Conservation (phyloP, 2,329 filamentous ascomycete genomes). For the Neocatenulostroma microsporum region DNA sequence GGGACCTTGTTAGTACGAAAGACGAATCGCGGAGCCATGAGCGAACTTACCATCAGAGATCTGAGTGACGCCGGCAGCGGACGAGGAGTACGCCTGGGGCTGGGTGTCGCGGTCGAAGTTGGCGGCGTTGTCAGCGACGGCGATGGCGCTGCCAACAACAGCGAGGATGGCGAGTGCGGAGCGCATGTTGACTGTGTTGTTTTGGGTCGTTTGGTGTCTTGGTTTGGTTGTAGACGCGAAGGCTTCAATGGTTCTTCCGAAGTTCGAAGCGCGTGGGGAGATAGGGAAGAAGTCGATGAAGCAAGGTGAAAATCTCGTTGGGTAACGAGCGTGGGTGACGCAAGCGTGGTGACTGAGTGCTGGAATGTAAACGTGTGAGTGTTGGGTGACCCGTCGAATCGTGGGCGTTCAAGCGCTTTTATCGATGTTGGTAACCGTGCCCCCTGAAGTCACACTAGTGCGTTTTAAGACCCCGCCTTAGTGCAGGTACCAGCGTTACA, state of each 20-base stretch:
- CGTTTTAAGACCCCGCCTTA: too few relatives aligned
- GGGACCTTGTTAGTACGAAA: too few relatives aligned
- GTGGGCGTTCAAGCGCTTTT: too few relatives aligned
- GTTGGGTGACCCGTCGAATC: too few relatives aligned
- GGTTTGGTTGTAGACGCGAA: too few relatives aligned
- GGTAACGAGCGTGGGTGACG: conserved; percentile 3
- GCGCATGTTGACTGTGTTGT: conserved; percentile 15
- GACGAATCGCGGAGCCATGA: too few relatives aligned
- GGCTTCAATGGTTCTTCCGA: too few relatives aligned
- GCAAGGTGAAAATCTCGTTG: conserved; percentile 1
- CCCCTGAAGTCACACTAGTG: too few relatives aligned
- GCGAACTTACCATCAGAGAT: conserved; percentile 12
- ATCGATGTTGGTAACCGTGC: too few relatives aligned
- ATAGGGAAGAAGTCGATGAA: neutral
- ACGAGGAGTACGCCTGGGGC: neutral
- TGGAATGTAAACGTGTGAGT: too few relatives aligned
- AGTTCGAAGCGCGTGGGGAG: neutral
- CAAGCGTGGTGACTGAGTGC: conserved; percentile 1
- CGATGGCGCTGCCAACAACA: conserved; percentile 12
- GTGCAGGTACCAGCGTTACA: too few relatives aligned
- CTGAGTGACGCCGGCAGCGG: conserved; percentile 14
- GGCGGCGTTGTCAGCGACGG: conserved; percentile 7
- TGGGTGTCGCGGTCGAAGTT: conserved; percentile 9
- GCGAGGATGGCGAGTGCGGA: conserved; percentile 13
- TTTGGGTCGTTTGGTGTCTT: conserved; percentile 1